Evolutionary conservation across 2,329 filamentous ascomycete species (phyloP), one percentile per base, ranked within the genome.

Genomic region (Trichoderma koningiopsis): DNA sequence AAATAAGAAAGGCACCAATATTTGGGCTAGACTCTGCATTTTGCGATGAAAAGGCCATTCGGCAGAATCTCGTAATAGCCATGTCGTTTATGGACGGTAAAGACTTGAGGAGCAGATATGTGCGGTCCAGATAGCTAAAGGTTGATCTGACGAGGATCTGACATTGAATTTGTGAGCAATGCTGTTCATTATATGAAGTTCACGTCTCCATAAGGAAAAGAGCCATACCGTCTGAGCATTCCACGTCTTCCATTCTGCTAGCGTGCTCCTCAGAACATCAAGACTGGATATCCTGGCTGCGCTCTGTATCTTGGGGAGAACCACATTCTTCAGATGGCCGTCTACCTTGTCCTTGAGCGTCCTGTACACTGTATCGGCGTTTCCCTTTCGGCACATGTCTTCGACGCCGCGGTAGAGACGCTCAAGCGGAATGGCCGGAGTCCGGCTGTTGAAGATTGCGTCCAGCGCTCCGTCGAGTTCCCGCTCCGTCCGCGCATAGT

Each of bases 71-170:
- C 16, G 85, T 81, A 68, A 96, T 89, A 5, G 91, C 88, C 83
- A 97, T 89, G 76, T 97, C 93, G 75, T 94, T 91, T 68, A 99
- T 88, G 40, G 91, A 91, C 11, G 86, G 85, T 43, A 86, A 81
- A 27, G 91, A 88, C 57, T 90, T 89, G 69, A 91, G 90, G 2
- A 97, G 83, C 8, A 99, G 85, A 76, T 94, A 97, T 2, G 94
- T 92, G 72, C 96, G 90, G 78, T 99, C 95, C 72, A 99, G 86
- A 76, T 94, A 99, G 81, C 94, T 97, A 81, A 97, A 98, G 49
- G 96, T 91, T 72, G 92, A 95, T 60, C 94, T 89, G 64, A 99
- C 88, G 16, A 90, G 89, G 72, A 89, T 87, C 89, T 94, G 43
- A 55, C 33, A 40, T 4, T 22, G 3, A 29, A 43, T 43, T 6